Evolutionary conservation across 257 asterid genomes (phyloP).

Genomic region (Solanum sejunctum): DNA sequence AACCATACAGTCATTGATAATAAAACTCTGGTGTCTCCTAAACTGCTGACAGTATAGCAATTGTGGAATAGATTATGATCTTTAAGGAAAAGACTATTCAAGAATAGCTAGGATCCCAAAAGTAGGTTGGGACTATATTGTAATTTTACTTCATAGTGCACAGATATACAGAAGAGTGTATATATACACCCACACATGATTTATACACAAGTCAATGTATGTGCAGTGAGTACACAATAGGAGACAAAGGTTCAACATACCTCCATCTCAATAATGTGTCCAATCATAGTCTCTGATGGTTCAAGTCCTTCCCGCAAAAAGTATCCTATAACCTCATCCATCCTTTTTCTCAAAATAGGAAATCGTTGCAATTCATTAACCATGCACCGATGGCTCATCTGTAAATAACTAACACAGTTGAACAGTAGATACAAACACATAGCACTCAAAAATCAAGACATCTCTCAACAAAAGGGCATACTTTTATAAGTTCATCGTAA

Average conservation of each 20-base stretch:
- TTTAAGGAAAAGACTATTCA: neutral
- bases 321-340: slow-evolving; percentile 69
- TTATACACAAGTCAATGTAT: neutral
- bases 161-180: neutral
- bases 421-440: neutral
- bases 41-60: neutral
- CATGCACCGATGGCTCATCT: slow-evolving; percentile 91
- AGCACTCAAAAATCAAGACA: neutral
- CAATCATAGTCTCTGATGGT: slow-evolving; percentile 87
- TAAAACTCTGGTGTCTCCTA: neutral
- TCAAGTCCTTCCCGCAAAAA: slow-evolving; percentile 76
- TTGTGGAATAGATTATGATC: neutral
- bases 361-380: slow-evolving; percentile 79
- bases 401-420: neutral
- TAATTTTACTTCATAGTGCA: neutral
- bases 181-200: neutral
- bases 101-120: neutral
- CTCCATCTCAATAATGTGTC: slow-evolving; percentile 87
- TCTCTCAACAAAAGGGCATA: slow-evolving; percentile 2
- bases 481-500: slow-evolving; percentile 91
- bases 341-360: slow-evolving; percentile 58
- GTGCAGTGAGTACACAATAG: neutral
- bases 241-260: slow-evolving; percentile 15
- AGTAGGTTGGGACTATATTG: neutral
- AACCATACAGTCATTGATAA: neutral